Base-by-base conservation (phyloP, 1,139 yeast species). In the Hyphopichia fennica region DNA sequence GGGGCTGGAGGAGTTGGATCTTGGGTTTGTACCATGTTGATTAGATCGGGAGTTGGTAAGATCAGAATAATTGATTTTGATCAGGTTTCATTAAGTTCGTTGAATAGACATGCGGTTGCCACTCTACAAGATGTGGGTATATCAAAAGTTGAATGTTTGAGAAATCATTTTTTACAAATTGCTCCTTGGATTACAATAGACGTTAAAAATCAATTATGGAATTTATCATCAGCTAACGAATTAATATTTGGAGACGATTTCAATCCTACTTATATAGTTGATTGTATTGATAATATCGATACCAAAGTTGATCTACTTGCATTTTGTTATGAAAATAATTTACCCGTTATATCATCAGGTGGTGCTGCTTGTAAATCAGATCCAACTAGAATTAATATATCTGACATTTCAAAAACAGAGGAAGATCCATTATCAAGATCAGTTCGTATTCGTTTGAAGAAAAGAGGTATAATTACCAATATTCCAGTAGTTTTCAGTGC, bases 1-100 rank as follows among this genome's bases (percentile, higher is more conserved):
- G 99, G 99, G 23, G 95, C 93, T 9, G 99, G 99, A 41, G 99
- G 99, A 37, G 99, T 93, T 29, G 99, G 99, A 2, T 90, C 98
- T 0, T 91, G 96, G 95, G 96, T 86, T 10, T 86, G 90, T 7
- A 86, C 96, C 2, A 89, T 95, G 89, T 74, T 93, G 45, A 87
- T 87, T 1, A 80, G 99, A 54, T 87, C 96, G 8, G 99, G 99
- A 10, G 85, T 91, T 29, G 84, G 85, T 14, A 77, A 79, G 45
- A 65, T 93, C 41, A 77, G 91, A 53, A 76, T 93, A 47, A 83
- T 93, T 46, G 99, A 93, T 65, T 93, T 93, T 60, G 99, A 93
- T 64, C 99, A 93, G 65, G 97, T 93, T 30, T 84, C 96, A 1
- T 72, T 93, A 45, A 86, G 96, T 41, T 89, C 97, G 4, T 74